Conservation (phyloP, 2,329 filamentous ascomycete species). For the Camptophora hylomeconis region DNA sequence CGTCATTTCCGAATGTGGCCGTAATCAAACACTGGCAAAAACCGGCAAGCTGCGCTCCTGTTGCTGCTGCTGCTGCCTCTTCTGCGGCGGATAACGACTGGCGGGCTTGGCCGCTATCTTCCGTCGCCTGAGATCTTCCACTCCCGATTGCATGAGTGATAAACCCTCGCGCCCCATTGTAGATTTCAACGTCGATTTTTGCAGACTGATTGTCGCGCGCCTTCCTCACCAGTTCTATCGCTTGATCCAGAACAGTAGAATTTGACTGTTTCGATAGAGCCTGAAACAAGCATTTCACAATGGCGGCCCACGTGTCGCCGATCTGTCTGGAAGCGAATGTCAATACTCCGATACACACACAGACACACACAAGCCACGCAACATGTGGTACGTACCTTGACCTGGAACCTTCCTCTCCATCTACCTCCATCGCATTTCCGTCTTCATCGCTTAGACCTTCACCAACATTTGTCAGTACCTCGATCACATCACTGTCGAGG, state of each 20-base stretch:
- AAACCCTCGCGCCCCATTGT: no score
- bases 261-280: slow-evolving; percentile 8
- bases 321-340: no score
- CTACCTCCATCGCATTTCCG: slow-evolving; percentile 58
- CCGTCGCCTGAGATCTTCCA: no score
- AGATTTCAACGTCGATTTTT: no score
- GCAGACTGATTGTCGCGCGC: no score
- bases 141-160: no score
- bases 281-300: slow-evolving; percentile 15
- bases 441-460: slow-evolving; percentile 39
- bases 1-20: no score
- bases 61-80: slow-evolving; percentile 6
- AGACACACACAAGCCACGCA: no score
- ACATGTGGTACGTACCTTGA: slow-evolving; percentile 4
- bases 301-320: slow-evolving; percentile 8
- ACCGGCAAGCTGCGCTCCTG: not conserved
- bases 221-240: slow-evolving; percentile 9
- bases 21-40: no score
- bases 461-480: slow-evolving; percentile 39
- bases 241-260: slow-evolving; percentile 10
- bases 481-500: slow-evolving; percentile 53
- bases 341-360: no score
- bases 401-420: slow-evolving; percentile 28
- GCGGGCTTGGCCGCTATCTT: no score
- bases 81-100: slow-evolving; percentile 9